Conservation (phyloP, 306 rosid species). For the Quercus dentata region DNA sequence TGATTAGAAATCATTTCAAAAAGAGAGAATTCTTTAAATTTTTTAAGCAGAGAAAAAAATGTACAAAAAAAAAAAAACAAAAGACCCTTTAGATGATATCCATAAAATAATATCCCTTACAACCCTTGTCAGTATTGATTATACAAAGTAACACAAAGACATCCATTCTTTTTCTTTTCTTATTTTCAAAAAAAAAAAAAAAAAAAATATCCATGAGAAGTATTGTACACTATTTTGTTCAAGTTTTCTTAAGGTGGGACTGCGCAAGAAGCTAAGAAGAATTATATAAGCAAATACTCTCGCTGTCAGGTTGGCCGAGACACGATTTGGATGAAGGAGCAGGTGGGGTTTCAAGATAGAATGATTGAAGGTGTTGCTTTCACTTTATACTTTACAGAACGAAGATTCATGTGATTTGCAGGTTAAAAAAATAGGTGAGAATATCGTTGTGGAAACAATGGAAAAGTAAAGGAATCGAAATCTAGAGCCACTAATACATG, state of each 20-base stretch:
- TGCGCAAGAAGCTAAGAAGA: slow-evolving; percentile 1
- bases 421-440: background rate
- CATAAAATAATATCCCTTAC: too few species aligned
- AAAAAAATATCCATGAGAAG: background rate
- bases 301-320: background rate
- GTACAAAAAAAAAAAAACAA: too few species aligned
- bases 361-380: slow-evolving; percentile 18
- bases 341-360: slow-evolving; percentile 16
- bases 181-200: too few species aligned
- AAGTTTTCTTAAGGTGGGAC: too few species aligned
- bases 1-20: too few species aligned
- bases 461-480: slow-evolving; percentile 9
- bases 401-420: slow-evolving; percentile 11
- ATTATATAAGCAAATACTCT: background rate
- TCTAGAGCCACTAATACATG: slow-evolving; percentile 11
- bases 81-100: too few species aligned
- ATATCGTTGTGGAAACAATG: slow-evolving; percentile 21
- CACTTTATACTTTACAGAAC: slow-evolving; percentile 12
- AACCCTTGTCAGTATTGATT: too few species aligned
- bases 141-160: too few species aligned
- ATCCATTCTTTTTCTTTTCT: too few species aligned
- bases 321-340: background rate
- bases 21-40: too few species aligned
- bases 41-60: too few species aligned
- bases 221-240: too few species aligned